Percentiles rank a stretch among this genome's conserved stretches.
These are phyloP conservation scores for Acidomyces sp. DNA, from an alignment of 495 filamentous ascomycete genomes.

Conservation along the genomic window DNA sequence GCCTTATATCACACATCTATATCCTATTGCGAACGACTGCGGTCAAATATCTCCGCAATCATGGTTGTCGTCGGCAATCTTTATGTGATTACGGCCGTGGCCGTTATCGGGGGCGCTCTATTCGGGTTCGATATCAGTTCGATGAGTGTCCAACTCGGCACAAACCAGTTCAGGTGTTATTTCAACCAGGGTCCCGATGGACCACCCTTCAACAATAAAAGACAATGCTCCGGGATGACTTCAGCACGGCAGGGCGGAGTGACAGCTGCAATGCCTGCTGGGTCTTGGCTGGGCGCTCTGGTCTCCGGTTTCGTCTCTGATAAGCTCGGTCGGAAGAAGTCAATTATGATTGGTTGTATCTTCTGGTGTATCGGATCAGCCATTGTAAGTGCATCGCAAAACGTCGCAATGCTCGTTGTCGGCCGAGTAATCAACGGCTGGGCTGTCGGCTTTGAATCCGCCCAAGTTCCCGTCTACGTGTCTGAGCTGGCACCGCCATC, in stretches of 20 bases:
- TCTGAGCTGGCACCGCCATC: slow-evolving; percentile 56
- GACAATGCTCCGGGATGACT: slow-evolving; percentile 24
- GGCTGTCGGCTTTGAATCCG: slow-evolving; percentile 62
- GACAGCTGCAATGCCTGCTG: slow-evolving; percentile 53
- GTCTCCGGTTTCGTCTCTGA: slow-evolving; percentile 56
- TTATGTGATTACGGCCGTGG: slow-evolving; percentile 60
- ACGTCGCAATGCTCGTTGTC: slow-evolving; percentile 59
- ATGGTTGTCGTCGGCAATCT: slow-evolving; percentile 43
- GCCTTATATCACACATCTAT: too few relatives aligned
- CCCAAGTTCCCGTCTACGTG: slow-evolving; percentile 69
- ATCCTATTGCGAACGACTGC: too few relatives aligned
- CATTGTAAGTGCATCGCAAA: slow-evolving; percentile 58
- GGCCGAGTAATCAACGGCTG: slow-evolving; percentile 69
- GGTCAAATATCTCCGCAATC: too few relatives aligned
- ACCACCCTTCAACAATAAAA: too few relatives aligned
- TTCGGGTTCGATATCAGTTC: slow-evolving; percentile 72
- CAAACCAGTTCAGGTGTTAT: slow-evolving; percentile 28
- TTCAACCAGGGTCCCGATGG: slow-evolving; percentile 25
- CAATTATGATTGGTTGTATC: slow-evolving; percentile 37
- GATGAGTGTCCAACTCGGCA: slow-evolving; percentile 56
- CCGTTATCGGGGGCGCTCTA: slow-evolving; percentile 65
- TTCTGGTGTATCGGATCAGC: slow-evolving; percentile 49
- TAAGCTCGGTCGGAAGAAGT: slow-evolving; percentile 48
- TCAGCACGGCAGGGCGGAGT: slow-evolving; percentile 29
- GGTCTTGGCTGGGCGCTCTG: slow-evolving; percentile 62